Conservation (phyloP, 2,329 filamentous ascomycete species). For the Ophiocordyceps camponoti-rufipedis region DNA sequence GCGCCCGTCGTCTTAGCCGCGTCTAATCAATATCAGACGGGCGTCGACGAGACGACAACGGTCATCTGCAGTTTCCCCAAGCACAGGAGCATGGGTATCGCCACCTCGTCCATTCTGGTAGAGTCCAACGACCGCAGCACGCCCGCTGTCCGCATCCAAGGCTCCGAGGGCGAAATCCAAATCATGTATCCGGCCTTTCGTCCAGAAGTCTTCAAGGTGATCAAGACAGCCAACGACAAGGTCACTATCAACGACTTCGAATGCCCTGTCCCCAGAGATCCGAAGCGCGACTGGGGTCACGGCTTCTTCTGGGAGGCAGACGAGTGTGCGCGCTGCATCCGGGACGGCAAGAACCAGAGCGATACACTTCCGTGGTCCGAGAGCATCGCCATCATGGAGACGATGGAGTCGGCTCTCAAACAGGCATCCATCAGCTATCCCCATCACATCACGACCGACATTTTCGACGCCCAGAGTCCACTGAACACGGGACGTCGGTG, state of each 20-base stretch:
- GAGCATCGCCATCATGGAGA: slow-evolving; percentile 71
- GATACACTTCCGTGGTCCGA: slow-evolving; percentile 52
- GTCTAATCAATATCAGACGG: slow-evolving; percentile 55
- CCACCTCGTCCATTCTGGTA: slow-evolving; percentile 46
- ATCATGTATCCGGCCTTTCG: slow-evolving; percentile 55
- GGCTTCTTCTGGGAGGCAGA: slow-evolving; percentile 87
- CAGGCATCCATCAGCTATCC: slow-evolving; percentile 36
- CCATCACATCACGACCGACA: slow-evolving; percentile 35
- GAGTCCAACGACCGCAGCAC: slow-evolving; percentile 39
- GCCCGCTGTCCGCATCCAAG: slow-evolving; percentile 63
- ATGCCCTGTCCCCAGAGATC: slow-evolving; percentile 33
- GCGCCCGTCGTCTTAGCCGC: slow-evolving; percentile 49
- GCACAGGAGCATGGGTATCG: slow-evolving; percentile 53
- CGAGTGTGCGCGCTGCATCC: slow-evolving; percentile 55
- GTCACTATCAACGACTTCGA: slow-evolving; percentile 31
- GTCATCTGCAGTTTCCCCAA: slow-evolving; percentile 60
- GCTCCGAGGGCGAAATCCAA: slow-evolving; percentile 65
- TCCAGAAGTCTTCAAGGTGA: slow-evolving; percentile 46
- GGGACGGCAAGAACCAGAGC: slow-evolving; percentile 64
- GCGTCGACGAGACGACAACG: slow-evolving; percentile 61
- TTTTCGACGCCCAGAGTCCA: slow-evolving; percentile 41
- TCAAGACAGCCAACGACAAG: slow-evolving; percentile 28
- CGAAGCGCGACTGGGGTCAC: slow-evolving; percentile 38
- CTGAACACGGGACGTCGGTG: slow-evolving; percentile 35
- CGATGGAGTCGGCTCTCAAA: slow-evolving; percentile 35